Percentiles rank a stretch among this genome's conserved stretches.
phyloP scores from a whole-genome alignment of 768 basidiomycete species.

The Stropharia rugosoannulata region DNA sequence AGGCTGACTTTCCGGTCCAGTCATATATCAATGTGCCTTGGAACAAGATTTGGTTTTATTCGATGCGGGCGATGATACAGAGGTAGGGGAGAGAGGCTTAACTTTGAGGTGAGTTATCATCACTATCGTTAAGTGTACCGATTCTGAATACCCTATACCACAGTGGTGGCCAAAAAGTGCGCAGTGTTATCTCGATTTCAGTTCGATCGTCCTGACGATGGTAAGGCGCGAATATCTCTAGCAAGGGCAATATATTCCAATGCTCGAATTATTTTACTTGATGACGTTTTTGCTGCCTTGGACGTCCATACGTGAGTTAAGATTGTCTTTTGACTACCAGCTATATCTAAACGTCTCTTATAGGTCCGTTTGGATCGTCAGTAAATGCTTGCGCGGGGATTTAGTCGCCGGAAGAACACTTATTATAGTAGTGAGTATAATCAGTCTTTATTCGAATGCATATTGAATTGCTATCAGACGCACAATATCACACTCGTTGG shows the following conservation, averaged over 20 bases:
- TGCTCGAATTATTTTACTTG: conserved; percentile 61
- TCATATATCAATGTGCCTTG: conserved; percentile 24
- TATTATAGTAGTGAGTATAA: conserved; percentile 59
- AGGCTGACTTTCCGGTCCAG: conserved; percentile 1
- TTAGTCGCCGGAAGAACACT: conserved; percentile 72
- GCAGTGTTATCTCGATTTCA: neutral
- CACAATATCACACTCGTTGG: conserved; percentile 46
- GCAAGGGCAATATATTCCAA: conserved; percentile 43
- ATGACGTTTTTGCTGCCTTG: conserved; percentile 63
- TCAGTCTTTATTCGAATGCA: neutral
- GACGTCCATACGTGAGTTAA: conserved; percentile 20
- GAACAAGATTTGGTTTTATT: conserved; percentile 20
- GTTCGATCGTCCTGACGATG: too few species aligned
- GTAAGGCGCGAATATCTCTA: conserved; percentile 40
- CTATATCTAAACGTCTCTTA: neutral
- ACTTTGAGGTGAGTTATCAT: conserved; percentile 32
- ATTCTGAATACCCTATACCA: neutral
- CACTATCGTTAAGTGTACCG: neutral
- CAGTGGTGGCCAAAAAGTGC: conserved; percentile 4
- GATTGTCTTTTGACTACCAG: conserved; percentile 32
- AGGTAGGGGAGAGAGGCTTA: conserved; percentile 55
- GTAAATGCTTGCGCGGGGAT: conserved; percentile 72
- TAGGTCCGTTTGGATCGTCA: conserved; percentile 76
- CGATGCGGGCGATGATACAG: conserved; percentile 33
- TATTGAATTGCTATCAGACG: conserved; percentile 20